Evolutionary conservation across 2,329 filamentous ascomycete genomes (phyloP).

Genomic region (Nothomitra cinnamomea): DNA sequence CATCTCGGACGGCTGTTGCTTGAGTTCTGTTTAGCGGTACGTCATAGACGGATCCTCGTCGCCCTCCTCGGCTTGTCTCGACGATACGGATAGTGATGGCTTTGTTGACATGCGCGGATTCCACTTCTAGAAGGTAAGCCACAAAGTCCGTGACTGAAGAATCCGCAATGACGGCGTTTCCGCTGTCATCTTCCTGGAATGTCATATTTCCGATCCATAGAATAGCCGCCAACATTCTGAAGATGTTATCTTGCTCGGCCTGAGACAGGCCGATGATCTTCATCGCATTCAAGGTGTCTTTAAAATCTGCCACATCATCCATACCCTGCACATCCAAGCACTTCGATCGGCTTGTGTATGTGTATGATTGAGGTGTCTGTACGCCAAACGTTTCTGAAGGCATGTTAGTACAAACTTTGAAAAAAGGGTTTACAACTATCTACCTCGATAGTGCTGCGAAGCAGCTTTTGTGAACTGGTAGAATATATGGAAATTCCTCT

Average conservation of each 20-base stretch:
- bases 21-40: conserved; percentile 76
- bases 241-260: conserved; percentile 85
- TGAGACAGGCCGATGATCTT: conserved; percentile 78
- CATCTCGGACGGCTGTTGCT: conserved; percentile 74
- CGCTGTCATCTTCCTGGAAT: conserved; percentile 75
- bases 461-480: conserved; percentile 97
- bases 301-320: conserved; percentile 76
- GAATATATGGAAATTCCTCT: conserved; percentile 98
- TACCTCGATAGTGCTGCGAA: conserved; percentile 60
- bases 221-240: conserved; percentile 82
- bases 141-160: conserved; percentile 88
- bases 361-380: conserved; percentile 80
- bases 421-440: neutral
- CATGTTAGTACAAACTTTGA: conserved; percentile 7
- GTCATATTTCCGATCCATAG: conserved; percentile 91
- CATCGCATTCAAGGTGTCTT: conserved; percentile 89
- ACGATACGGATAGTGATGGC: conserved; percentile 82
- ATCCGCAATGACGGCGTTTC: conserved; percentile 74
- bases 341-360: conserved; percentile 87
- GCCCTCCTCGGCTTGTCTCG: conserved; percentile 48
- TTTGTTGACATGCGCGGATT: conserved; percentile 61
- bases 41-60: conserved; percentile 50
- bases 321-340: conserved; percentile 90
- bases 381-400: conserved; percentile 62
- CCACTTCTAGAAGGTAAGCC: conserved; percentile 82